Base-by-base conservation (phyloP, 2,329 filamentous ascomycete species). In the Tolypocladium pustulatum region DNA sequence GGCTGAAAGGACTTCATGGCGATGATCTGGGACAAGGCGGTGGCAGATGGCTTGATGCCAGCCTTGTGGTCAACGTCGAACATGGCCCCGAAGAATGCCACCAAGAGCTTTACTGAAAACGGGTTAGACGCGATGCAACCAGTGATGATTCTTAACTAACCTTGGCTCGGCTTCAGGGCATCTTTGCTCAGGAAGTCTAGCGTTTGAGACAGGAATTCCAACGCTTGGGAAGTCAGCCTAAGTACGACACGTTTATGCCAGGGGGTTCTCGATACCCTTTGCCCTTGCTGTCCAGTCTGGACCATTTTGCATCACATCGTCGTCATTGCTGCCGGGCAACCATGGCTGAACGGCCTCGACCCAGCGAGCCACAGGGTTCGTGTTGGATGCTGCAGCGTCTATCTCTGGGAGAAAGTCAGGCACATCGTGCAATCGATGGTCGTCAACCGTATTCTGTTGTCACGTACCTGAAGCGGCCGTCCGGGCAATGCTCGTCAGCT, bases 41-140 rank as follows among this genome's bases (percentile, higher is more conserved):
- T 79, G 4, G 80, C 73, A 2, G 81, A 81, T 0, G 81, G 76
- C 51, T 80, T 70, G 58, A 84, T 78, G 46, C 82, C 82, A n/a
- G 80, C 81, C 65, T 81, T 81, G 69, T 83, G 81, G 62, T 84
- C 81, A 57, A 81, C 77, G 2, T 79, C 79, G 62, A 84, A 84
- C 74, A 84, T 81, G 59, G 79, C 78, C 17, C 78, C 77, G 59
- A 85, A 85, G 70, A 84, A 85, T 40, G 73, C 72, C 32, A 82
- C 72, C 10, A 82, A 66, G 0, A 81, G 67, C 55, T 77, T 76
- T 37, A 81, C 73, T 75, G 55, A 22, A 0, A 13, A 12, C 4
- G 12, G 8, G 54, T 61, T 27, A 61, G 58, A 56, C 17, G 22
- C 9, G 4, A 13, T 5, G 4, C 22, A 12, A 22, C 8, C n/a